Evolutionary conservation across 2,329 filamentous ascomycete genomes (phyloP), one percentile per base, ranked within the genome.

Genomic region (Boeremia lycopersici): DNA sequence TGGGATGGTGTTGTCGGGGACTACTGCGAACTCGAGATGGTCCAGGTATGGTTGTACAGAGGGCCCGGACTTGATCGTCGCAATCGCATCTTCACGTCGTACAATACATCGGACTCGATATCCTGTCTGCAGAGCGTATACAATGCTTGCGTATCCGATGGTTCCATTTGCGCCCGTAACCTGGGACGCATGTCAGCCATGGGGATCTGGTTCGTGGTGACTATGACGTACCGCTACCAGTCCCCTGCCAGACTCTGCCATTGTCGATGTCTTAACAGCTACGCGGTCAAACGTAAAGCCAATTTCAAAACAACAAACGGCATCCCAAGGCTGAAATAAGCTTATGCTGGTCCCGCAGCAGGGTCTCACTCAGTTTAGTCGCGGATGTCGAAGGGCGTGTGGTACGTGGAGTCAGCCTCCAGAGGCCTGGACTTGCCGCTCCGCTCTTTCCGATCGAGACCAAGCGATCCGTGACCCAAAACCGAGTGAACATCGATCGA

Each of bases 141-240:
- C 43, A 4, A 64, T 60, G 36, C 62, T 70, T 10, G 64, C 64
- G 41, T 73, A 73, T 11, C 71, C 71, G 25, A 73, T 73, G 4
- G 68, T 71, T 33, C 71, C 70, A 43, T 74, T 74, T 31, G 69
- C 68, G 29, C 71, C 71, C 3, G 71, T 74, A 11, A 74, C 68
- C 71, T 74, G 41, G 3, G 9, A 15, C 30, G 34, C 9, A 28
- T 9, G 40, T 62, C 25, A 63, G 48, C 23, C 8, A 12, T 29
- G 9, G 9, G 10, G 6, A 23, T 31, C 15, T 25, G 10, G n/a
- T 10, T 29, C 11, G 35, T 29, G 1, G 11, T n/a, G 15, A 31
- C 10, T 19, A 51, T 35, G 48, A 49, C 55, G 42, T 66, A 72
- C 69, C 36, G 63, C 68, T 13, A 73, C 61, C 1, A 71, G 59